These are phyloP conservation scores for Clarireedia hainanense DNA, from an alignment of 2,329 filamentous ascomycete species.

Conservation along the genomic window DNA sequence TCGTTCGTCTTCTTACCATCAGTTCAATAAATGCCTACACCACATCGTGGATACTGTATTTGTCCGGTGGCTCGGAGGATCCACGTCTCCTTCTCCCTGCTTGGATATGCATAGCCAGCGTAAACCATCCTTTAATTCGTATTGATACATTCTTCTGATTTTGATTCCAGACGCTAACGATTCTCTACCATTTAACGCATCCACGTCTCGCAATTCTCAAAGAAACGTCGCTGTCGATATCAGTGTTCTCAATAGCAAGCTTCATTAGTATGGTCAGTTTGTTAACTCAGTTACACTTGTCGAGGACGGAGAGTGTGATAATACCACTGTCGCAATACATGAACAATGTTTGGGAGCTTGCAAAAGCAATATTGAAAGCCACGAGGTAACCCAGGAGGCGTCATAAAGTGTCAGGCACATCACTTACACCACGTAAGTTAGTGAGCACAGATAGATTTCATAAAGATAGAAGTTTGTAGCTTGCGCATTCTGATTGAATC, in stretches of 20 bases:
- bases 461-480: neutral
- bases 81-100: constrained; percentile 64
- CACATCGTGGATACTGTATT: constrained; percentile 62
- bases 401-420: neutral
- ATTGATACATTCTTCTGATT: neutral
- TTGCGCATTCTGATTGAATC: neutral
- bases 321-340: constrained; percentile 25
- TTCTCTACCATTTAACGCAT: constrained; percentile 69
- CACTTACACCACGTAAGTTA: no score
- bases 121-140: constrained; percentile 31
- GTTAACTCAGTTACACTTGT: constrained; percentile 54
- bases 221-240: constrained; percentile 69
- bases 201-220: constrained; percentile 73
- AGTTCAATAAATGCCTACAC: constrained; percentile 69
- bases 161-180: constrained; percentile 54
- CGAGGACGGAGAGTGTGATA: constrained; percentile 25
- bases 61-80: constrained; percentile 63
- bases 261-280: constrained; percentile 68
- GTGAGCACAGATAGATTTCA: no score
- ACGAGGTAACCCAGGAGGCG: neutral
- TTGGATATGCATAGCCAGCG: constrained; percentile 71
- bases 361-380: constrained; percentile 14
- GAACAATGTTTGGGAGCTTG: constrained; percentile 19
- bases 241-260: constrained; percentile 68
- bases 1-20: constrained; percentile 70